Base-by-base conservation (phyloP, 306 rosid genomes). In the Hippophae gyantsensis region DNA sequence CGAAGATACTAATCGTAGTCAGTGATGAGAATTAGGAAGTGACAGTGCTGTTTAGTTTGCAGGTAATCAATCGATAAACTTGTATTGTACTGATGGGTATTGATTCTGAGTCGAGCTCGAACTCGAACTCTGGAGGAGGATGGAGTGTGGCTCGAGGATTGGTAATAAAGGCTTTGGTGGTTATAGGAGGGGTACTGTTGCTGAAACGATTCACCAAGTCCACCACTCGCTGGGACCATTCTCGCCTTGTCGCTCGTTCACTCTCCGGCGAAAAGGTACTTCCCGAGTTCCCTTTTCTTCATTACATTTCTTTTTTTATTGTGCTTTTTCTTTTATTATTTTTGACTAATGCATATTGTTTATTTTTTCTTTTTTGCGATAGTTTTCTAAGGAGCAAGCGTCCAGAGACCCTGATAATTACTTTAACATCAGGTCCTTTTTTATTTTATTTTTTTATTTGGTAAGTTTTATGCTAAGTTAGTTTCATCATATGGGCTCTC, bases 151-250 rank as follows among this genome's bases (percentile, higher is more conserved):
- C 78, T 43, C 81, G 85, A 13, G 97, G 99, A 5, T 61, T 88
- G 54, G 84, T 84, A 12, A 56, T 79, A 49, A 93, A 93, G 72
- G 75, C 85, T 51, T 62, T 93, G 51, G 57, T 93, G 8, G 76
- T 93, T 40, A 61, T 93, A 8, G 99, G 99, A 14, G 97, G 99
- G 10, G 97, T 90, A 18, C 78, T 93, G 42, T 75, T 93, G 72
- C 81, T 93, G 6, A 93, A 88, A 52, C 88, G 92, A 10, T 88
- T 93, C 27, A 84, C 90, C n/a, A 93, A 88, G 81, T 83, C 99
- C 72, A 93, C 99, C 58, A 88, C 99, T 7, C 97, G 99, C 46
- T 82, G 99, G 96, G 99, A 93, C 83, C 99, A 93, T 75, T 81
- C 99, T 42, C 81, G 87, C 57, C 60, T 83, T 43, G 95, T 88